These are phyloP conservation scores for Kernera saxatilis DNA, from an alignment of 345 rosid species.

Conservation along the genomic window DNA sequence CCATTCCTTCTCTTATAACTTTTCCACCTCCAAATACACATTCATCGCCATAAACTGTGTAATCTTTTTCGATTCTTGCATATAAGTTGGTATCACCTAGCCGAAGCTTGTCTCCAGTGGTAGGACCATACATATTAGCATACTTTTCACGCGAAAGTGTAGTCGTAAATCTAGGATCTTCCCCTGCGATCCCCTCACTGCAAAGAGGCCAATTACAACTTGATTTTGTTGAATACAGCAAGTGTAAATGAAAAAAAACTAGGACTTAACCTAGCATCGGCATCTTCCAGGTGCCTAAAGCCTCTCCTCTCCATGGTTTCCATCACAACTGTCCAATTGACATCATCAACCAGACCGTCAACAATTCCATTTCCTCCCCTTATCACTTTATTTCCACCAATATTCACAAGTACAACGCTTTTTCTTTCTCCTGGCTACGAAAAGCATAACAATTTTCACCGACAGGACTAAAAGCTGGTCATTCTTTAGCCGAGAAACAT, in stretches of 20 bases:
- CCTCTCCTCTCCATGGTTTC: constrained; percentile 36
- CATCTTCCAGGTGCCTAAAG: constrained; percentile 56
- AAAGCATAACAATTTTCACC: constrained; percentile 27
- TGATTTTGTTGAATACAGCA: background rate
- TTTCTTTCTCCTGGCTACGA: constrained; percentile 88
- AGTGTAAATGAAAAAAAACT: background rate
- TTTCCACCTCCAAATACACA: constrained; percentile 98
- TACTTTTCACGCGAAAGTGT: constrained; percentile 58
- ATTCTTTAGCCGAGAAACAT: background rate
- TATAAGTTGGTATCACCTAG: constrained; percentile 86
- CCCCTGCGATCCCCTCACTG: constrained; percentile 70
- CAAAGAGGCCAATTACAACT: constrained; percentile 29
- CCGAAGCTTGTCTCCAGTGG: constrained; percentile 79
- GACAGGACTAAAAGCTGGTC: constrained; percentile 1
- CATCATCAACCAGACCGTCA: constrained; percentile 52
- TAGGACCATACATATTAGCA: constrained; percentile 92
- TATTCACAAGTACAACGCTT: constrained; percentile 71
- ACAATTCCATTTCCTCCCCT: constrained; percentile 83
- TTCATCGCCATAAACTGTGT: constrained; percentile 86
- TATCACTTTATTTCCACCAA: constrained; percentile 69
- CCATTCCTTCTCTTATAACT: constrained; percentile 98
- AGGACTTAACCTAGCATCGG: constrained; percentile 55
- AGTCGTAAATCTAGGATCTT: constrained; percentile 47
- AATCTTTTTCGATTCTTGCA: constrained; percentile 82
- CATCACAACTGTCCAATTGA: constrained; percentile 38